A percentile compares a stretch with the other conserved stretches of the same genome.
Evolutionary conservation across 192 early-diverging fungal genomes (phyloP).

Genomic region (Kappamyces sp.): DNA sequence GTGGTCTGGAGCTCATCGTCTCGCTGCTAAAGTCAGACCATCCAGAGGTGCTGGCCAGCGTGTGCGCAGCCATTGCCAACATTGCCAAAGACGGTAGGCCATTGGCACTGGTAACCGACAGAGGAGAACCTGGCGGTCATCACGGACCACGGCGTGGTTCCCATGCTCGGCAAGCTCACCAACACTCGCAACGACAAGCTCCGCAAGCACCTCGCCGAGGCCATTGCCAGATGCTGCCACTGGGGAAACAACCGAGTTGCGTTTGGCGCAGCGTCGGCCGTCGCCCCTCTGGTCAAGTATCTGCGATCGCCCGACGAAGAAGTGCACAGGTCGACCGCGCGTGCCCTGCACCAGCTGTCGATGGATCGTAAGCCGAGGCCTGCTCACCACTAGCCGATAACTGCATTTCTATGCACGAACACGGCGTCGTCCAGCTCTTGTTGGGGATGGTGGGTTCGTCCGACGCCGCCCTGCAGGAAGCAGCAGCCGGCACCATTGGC

Average conservation of each 20-base stretch:
- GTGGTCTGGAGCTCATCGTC: slow-evolving; percentile 61
- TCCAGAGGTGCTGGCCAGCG: slow-evolving; percentile 52
- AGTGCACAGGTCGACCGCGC: slow-evolving; percentile 55
- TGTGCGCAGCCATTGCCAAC: slow-evolving; percentile 62
- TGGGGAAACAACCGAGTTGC: slow-evolving; percentile 64
- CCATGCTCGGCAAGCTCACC: slow-evolving; percentile 59
- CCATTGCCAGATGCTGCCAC: slow-evolving; percentile 58
- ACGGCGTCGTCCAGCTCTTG: slow-evolving; percentile 60
- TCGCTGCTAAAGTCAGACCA: slow-evolving; percentile 58
- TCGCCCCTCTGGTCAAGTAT: slow-evolving; percentile 61
- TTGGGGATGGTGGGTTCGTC: slow-evolving; percentile 59
- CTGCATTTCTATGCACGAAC: slow-evolving; percentile 65
- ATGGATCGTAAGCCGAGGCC: slow-evolving; percentile 50
- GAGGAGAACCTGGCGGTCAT: slow-evolving; percentile 66
- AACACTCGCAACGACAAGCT: slow-evolving; percentile 55
- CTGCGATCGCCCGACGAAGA: slow-evolving; percentile 54
- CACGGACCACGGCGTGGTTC: slow-evolving; percentile 65
- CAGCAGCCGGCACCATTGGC: slow-evolving; percentile 61
- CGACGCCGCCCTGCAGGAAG: slow-evolving; percentile 54
- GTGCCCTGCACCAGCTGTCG: slow-evolving; percentile 61
- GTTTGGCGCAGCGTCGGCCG: slow-evolving; percentile 54
- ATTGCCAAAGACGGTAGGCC: slow-evolving; percentile 56
- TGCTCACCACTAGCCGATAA: slow-evolving; percentile 45
- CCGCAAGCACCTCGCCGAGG: slow-evolving; percentile 56
- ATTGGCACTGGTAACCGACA: slow-evolving; percentile 2